These are phyloP conservation scores for Diplodia seriata DNA, from an alignment of 2,329 filamentous ascomycete species.

Conservation along the genomic window DNA sequence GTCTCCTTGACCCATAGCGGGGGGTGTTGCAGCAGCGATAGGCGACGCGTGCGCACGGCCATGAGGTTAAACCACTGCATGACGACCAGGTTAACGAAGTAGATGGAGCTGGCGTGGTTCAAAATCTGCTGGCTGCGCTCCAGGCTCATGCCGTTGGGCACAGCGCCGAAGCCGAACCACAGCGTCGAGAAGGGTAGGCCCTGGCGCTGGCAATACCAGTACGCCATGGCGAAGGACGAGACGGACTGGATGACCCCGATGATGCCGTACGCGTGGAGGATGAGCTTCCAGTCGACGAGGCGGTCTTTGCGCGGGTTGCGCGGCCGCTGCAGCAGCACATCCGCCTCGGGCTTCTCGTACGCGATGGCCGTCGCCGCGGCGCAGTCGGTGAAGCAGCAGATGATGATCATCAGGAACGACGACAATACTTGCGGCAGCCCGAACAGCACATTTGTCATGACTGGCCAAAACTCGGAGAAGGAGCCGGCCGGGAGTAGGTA, in stretches of 20 bases:
- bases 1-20: constrained; percentile 70
- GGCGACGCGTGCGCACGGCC: constrained; percentile 65
- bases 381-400: constrained; percentile 76
- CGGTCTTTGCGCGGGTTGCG: constrained; percentile 72
- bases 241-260: constrained; percentile 63
- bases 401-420: constrained; percentile 71
- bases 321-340: constrained; percentile 73
- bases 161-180: constrained; percentile 71
- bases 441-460: constrained; percentile 75
- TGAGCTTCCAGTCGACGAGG: constrained; percentile 75
- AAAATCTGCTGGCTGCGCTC: constrained; percentile 63
- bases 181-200: constrained; percentile 71
- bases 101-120: constrained; percentile 73
- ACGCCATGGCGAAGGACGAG: constrained; percentile 54
- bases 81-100: constrained; percentile 80
- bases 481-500: constrained; percentile 75
- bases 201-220: constrained; percentile 53
- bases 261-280: constrained; percentile 75
- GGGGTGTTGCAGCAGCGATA: constrained; percentile 74
- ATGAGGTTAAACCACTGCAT: constrained; percentile 84
- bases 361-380: constrained; percentile 74
- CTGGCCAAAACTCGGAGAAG: constrained; percentile 78
- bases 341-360: constrained; percentile 78
- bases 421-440: constrained; percentile 76
- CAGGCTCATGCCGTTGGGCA: constrained; percentile 55